Base-by-base conservation (phyloP, 2,329 filamentous ascomycete genomes). In the Sarocladium oryzae region DNA sequence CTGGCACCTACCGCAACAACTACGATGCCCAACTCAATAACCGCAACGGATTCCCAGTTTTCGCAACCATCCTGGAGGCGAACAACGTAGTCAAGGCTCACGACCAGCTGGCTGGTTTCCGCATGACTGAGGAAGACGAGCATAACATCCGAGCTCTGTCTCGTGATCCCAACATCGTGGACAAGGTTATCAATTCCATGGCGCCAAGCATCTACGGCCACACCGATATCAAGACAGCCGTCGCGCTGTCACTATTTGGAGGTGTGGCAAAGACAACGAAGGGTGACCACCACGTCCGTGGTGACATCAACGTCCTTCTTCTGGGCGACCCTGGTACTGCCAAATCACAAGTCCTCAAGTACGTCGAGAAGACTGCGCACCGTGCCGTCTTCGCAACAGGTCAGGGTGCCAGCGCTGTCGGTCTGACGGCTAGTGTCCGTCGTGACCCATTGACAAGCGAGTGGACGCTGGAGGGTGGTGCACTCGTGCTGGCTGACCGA, bases 1-100 rank as follows among this genome's bases (percentile, higher is more conserved):
- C 91, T 7, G 93, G 93, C 56, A 88, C 96, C 59, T 99, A 99
- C 72, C 86, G 90, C 60, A 99, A 99, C 75, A 97, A 95, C 72
- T 99, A 96, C 63, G 92, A 97, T 66, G 91, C 93, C 3, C 89
- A 95, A 60, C 79, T 99, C 51, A 99, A 99, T 73, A 97, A 96
- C 73, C 92, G 93, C 63, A 99, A 97, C 64, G 93, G 93, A 4
- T 97, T 99, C 71, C 93, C 93, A 0, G 93, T 99, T 32, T 99
- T 99, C 68, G 92, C 93, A 4, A 99, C 93, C 0, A 93, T 99
- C 53, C 79, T 99, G 4, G 93, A 99, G 69, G 95, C 95, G 23
- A 99, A 99, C 69, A 91, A 99, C 59, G 84, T 97, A 4, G 85
- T 97, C 69, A 99, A 99, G 69, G 86, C 92, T 0, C 93, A 99